Conservation (phyloP, 2,329 filamentous ascomycete genomes). For the Neofusicoccum laricinum region DNA sequence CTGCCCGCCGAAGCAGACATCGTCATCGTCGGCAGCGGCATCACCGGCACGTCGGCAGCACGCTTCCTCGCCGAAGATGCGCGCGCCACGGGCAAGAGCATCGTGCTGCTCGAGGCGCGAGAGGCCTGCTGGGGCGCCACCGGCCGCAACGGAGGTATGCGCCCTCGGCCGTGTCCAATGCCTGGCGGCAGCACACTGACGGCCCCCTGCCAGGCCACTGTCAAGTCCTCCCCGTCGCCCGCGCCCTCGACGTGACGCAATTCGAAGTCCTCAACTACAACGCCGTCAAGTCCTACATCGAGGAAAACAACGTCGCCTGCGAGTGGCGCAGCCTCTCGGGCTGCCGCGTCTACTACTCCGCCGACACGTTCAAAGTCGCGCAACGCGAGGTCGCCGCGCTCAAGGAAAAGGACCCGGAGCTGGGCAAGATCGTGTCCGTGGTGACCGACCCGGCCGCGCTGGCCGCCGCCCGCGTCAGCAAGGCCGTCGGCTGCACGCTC, state of each 20-base stretch:
- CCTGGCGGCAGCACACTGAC: neutral
- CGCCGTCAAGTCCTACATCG: slow-evolving; percentile 58
- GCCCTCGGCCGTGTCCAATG: neutral
- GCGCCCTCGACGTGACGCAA: slow-evolving; percentile 58
- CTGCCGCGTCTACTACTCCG: slow-evolving; percentile 62
- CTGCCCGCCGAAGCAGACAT: slow-evolving; percentile 63
- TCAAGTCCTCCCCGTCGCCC: slow-evolving; percentile 66
- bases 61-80: slow-evolving; percentile 55
- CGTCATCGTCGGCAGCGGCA: slow-evolving; percentile 71
- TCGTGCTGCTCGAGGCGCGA: slow-evolving; percentile 73
- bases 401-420: slow-evolving; percentile 51
- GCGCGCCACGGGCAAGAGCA: slow-evolving; percentile 44
- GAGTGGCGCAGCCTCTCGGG: slow-evolving; percentile 65
- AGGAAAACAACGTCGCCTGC: slow-evolving; percentile 59
- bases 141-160: slow-evolving; percentile 47
- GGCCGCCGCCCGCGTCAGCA: slow-evolving; percentile 47
- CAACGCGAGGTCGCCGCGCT: slow-evolving; percentile 52
- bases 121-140: slow-evolving; percentile 83
- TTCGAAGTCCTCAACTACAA: slow-evolving; percentile 72
- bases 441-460: slow-evolving; percentile 46
- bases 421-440: slow-evolving; percentile 46
- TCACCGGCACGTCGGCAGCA: slow-evolving; percentile 71
- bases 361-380: slow-evolving; percentile 54
- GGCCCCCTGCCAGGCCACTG: slow-evolving; percentile 54
- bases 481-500: slow-evolving; percentile 58